These are phyloP conservation scores for Sphaerosporella brunnea DNA, from an alignment of 495 filamentous ascomycete species.

Conservation along the genomic window DNA sequence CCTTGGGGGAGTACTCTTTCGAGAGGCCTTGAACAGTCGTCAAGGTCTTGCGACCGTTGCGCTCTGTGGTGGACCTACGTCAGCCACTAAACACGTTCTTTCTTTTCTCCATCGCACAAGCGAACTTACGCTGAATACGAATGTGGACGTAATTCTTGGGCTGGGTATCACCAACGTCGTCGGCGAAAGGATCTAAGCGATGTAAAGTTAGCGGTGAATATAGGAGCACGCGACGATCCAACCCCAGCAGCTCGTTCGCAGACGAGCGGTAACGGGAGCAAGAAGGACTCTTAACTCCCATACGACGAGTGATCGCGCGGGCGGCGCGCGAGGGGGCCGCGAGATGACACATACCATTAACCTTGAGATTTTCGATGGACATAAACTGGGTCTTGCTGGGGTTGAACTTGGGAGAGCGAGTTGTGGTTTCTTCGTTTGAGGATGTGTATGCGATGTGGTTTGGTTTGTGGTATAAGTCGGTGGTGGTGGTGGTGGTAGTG, in stretches of 20 bases:
- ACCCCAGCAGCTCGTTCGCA: too few species aligned
- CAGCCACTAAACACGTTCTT: too few species aligned
- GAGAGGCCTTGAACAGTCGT: slow-evolving; percentile 97
- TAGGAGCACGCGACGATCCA: too few species aligned
- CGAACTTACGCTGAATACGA: slow-evolving; percentile 87
- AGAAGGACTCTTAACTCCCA: too few species aligned
- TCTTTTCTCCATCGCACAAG: slow-evolving; percentile 7
- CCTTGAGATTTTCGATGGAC: slow-evolving; percentile 99
- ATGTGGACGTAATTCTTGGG: slow-evolving; percentile 99
- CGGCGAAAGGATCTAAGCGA: slow-evolving; percentile 99
- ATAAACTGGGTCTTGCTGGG: slow-evolving; percentile 48
- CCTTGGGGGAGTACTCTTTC: slow-evolving; percentile 97
- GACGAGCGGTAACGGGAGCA: too few species aligned
- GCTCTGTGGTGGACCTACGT: slow-evolving; percentile 48
- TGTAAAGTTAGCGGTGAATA: too few species aligned
- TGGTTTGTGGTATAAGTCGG: background rate
- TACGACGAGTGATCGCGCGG: too few species aligned
- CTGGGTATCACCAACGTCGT: slow-evolving; percentile 98
- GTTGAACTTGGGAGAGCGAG: background rate
- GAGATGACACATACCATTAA: slow-evolving; percentile 60
- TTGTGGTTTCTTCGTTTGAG: too few species aligned
- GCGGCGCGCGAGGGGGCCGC: too few species aligned
- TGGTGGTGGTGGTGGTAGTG: background rate
- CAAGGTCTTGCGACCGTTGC: slow-evolving; percentile 99
- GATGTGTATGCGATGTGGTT: too few species aligned